Base-by-base conservation (phyloP, 176 grass and related monocot species). In the Oryza glumipatula region DNA sequence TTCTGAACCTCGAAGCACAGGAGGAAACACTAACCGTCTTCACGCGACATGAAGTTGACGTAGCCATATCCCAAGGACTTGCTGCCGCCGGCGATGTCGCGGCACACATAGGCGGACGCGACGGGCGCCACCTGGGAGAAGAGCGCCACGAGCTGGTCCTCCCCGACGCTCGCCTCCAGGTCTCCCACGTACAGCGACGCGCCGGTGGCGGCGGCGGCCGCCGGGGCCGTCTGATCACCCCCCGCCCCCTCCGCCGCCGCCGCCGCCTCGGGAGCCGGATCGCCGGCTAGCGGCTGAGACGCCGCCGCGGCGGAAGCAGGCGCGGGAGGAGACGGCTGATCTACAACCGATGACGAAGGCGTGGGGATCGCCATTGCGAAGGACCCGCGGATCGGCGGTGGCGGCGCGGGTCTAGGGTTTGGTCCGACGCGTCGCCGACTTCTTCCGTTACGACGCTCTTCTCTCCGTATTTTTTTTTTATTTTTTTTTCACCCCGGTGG, bases 131-230 rank as follows among this genome's bases (percentile, higher is more conserved):
- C 52, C 63, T 79, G 64, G 41, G 26, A 66, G 69, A 91, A 91
- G 24, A 72, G 30, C 2, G 54, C 70, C 41, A 19, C 35, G 30
- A 91, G 63, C 30, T 84, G 30, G 49, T 15, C n/a, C 26, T 87
- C 89, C 41, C 54, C 19, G n/a, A 91, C 70, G 15, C 2, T 54
- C 7, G 3, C 70, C 17, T 63, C 89, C 6, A 91, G 89, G 12
- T 91, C 81, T 0, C 81, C 85, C 3, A 91, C 89, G 43, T 84
- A 87, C 5, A 87, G 45, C 10, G 80, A 77, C 28, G 66, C 65
- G 1, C 22, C 70, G 19, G 72, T 16, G 2, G 19, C 35, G 35
- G 19, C 35, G 35, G 35, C 72, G n/a, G 10, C 33, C 26, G 67
- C 67, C 19, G 43, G 10, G 15, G 51, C 5, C 15, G 15, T 19